A percentile compares a stretch with the other conserved stretches of the same genome.
Evolutionary conservation across 106 monocot genomes (phyloP).

Genomic region (Vanilla planifolia): DNA sequence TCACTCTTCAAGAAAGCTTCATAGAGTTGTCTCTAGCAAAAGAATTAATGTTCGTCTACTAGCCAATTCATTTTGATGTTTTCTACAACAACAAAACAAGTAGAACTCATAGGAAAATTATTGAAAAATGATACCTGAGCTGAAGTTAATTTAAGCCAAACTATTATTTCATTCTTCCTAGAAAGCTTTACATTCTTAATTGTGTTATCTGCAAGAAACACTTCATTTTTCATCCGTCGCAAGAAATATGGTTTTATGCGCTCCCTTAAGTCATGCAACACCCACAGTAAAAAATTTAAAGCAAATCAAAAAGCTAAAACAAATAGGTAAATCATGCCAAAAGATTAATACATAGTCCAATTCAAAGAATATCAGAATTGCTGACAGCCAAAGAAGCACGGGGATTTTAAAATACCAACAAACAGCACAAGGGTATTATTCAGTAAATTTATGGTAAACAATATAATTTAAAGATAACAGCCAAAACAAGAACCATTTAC

Average conservation of each 20-base stretch:
- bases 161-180: conserved; percentile 84
- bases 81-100: neutral
- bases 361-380: too few species aligned
- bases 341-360: too few species aligned
- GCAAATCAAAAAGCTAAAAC: too few species aligned
- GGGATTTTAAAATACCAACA: too few species aligned
- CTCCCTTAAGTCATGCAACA: conserved; percentile 68
- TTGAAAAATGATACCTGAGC: conserved; percentile 48
- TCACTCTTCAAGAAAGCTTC: conserved; percentile 98
- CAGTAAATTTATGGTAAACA: too few species aligned
- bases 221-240: conserved; percentile 90
- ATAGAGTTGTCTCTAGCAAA: conserved; percentile 82
- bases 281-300: neutral
- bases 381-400: too few species aligned
- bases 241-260: conserved; percentile 91
- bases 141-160: conserved; percentile 79
- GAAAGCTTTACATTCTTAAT: conserved; percentile 37
- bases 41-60: neutral
- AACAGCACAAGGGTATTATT: too few species aligned
- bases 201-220: conserved; percentile 46
- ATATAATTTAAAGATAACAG: too few species aligned
- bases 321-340: too few species aligned
- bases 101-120: neutral
- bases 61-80: neutral
- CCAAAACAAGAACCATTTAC: too few species aligned